Evolutionary conservation across 805 yeast species (phyloP).

Genomic region (Nakazawaea laoshanensis): DNA sequence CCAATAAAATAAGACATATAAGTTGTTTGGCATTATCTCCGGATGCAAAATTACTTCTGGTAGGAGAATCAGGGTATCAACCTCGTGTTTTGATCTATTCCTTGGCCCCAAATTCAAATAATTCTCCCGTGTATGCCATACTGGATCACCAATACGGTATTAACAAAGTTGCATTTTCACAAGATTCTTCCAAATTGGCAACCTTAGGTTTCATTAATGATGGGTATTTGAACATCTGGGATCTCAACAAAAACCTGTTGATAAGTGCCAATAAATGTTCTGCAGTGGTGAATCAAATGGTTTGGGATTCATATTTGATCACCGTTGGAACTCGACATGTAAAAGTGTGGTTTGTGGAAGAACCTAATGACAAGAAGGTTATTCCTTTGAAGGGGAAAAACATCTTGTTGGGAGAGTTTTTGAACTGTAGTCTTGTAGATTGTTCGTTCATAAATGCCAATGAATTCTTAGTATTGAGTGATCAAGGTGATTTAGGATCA

Average conservation of each 20-base stretch:
- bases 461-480: conserved; percentile 28
- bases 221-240: conserved; percentile 62
- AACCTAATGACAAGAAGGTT: conserved; percentile 12
- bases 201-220: conserved; percentile 65
- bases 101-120: conserved; percentile 37
- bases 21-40: conserved; percentile 54
- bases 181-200: conserved; percentile 45
- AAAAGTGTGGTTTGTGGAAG: conserved; percentile 49
- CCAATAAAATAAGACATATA: conserved; percentile 39
- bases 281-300: conserved; percentile 42
- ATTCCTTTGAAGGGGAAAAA: conserved; percentile 47
- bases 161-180: conserved; percentile 44
- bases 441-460: conserved; percentile 24
- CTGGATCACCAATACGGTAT: conserved; percentile 64
- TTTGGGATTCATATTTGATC: conserved; percentile 43
- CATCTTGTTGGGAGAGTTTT: conserved; percentile 40
- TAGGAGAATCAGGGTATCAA: conserved; percentile 64
- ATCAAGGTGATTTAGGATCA: conserved; percentile 24
- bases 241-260: conserved; percentile 20
- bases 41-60: conserved; percentile 44
- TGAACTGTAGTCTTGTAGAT: conserved; percentile 42
- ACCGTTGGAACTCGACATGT: conserved; percentile 57
- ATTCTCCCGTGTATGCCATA: conserved; percentile 43
- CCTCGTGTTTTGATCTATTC: conserved; percentile 60
- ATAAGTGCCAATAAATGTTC: conserved; percentile 56